Evolutionary conservation across 2,329 filamentous ascomycete species (phyloP).

Genomic region (Curvularia sp.): DNA sequence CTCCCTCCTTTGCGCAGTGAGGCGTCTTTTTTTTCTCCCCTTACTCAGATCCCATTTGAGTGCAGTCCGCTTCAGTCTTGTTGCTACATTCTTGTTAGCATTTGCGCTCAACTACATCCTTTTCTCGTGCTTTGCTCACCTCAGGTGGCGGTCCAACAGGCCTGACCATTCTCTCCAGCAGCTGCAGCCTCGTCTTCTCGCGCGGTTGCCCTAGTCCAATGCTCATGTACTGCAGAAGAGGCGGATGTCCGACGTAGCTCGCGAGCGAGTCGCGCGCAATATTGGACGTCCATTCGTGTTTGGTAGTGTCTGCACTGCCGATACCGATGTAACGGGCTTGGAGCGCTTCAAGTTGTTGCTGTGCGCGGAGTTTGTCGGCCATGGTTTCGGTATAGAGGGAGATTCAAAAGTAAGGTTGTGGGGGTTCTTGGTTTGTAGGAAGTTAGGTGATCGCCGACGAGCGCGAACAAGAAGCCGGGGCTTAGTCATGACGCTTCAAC

Average conservation of each 20-base stretch:
- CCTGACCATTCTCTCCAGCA: slow-evolving; percentile 78
- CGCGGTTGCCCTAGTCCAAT: slow-evolving; percentile 86
- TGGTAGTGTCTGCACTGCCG: slow-evolving; percentile 94
- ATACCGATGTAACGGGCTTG: slow-evolving; percentile 97
- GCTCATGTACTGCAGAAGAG: slow-evolving; percentile 85
- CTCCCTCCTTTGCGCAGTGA: not conserved
- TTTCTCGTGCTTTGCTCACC: slow-evolving; percentile 50
- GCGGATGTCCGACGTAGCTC: slow-evolving; percentile 87
- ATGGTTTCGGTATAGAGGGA: slow-evolving; percentile 28
- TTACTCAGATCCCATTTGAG: not conserved
- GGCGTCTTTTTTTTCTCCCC: not conserved
- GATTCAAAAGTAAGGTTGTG: not conserved
- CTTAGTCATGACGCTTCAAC: slow-evolving; percentile 14
- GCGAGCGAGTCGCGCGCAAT: slow-evolving; percentile 92
- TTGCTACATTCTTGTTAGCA: slow-evolving; percentile 25
- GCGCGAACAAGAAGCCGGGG: slow-evolving; percentile 12
- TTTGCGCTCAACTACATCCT: not conserved
- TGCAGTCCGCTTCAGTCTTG: slow-evolving; percentile 26
- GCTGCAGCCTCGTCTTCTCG: slow-evolving; percentile 77
- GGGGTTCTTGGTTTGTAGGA: slow-evolving; percentile 3
- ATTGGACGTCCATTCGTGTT: slow-evolving; percentile 97
- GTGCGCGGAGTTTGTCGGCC: slow-evolving; percentile 97
- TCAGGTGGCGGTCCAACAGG: slow-evolving; percentile 72
- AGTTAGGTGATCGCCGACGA: slow-evolving; percentile 18
- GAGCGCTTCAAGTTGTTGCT: slow-evolving; percentile 96